Evolutionary conservation across 2,329 filamentous ascomycete genomes (phyloP), one percentile per base, ranked within the genome.

Genomic region (Xylaria sp.): DNA sequence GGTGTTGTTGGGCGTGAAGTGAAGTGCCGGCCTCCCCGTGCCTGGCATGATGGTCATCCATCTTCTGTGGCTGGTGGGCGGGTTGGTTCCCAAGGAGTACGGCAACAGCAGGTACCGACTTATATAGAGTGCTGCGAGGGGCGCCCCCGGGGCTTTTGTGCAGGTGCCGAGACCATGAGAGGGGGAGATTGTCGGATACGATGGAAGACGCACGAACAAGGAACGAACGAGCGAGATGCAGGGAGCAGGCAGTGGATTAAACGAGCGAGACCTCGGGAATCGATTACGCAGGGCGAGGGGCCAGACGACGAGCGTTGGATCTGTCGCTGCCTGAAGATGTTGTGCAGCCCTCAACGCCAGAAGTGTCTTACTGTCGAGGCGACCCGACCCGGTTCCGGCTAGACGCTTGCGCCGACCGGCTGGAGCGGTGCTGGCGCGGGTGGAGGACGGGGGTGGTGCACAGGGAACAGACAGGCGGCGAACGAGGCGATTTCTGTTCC

Each of bases 81-180:
- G 31, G 11, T 38, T 43, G 13, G 13, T 21, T 21, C 31, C 44
- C 13, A 19, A 19, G 29, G 29, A 33, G 7, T 15, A 19, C 31
- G 35, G 33, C 10, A 27, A 27, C n/a, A 27, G 25, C 11, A 7
- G 29, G 54, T 49, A 47, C 54, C 35, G 17, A 17, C 35, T 44
- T 47, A 35, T 44, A 29, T 54, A 11, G 10, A 54, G 15, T 49
- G 43, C 15, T 48, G 44, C 53, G 54, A 58, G 55, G 53, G 56
- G 35, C 47, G 62, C 64, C 64, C 64, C 54, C 53, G 48, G 62
- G 64, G 53, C 64, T 58, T 61, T 33, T 31, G 44, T 37, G 37
- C 27, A 23, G 55, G 31, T 57, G 47, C 55, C 35, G 59, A 40
- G 62, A 65, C 53, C 64, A 67, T 67, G 58, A 58, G 59, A 58